Percentiles rank a stretch among this genome's conserved stretches.
Evolutionary conservation across 1,139 yeast genomes (phyloP).

Genomic region (Hyphopichia burtonii): DNA sequence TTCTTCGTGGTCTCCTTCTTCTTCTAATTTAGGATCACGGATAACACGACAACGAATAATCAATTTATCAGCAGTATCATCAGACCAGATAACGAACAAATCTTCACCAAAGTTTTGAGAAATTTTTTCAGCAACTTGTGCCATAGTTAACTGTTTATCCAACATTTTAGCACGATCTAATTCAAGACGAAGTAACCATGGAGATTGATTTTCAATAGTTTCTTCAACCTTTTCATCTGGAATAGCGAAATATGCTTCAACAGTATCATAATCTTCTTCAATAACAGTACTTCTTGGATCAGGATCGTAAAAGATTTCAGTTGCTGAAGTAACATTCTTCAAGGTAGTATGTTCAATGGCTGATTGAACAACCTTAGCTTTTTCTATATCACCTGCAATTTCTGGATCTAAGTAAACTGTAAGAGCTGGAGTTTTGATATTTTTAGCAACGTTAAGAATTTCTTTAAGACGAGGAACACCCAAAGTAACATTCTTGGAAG

Average conservation of each 20-base stretch:
- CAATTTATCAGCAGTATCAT: constrained; percentile 96
- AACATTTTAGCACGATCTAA: constrained; percentile 98
- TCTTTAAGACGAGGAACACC: constrained; percentile 99
- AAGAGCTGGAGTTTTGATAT: constrained; percentile 96
- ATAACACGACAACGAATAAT: constrained; percentile 98
- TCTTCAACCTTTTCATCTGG: constrained; percentile 98
- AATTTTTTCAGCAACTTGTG: constrained; percentile 96
- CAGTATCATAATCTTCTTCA: constrained; percentile 95
- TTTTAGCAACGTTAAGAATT: constrained; percentile 96
- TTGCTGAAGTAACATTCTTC: constrained; percentile 93
- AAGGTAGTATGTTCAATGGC: constrained; percentile 96
- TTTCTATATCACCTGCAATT: constrained; percentile 83
- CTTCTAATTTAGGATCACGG: constrained; percentile 94
- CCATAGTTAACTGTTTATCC: constrained; percentile 96
- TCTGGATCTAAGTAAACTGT: constrained; percentile 85
- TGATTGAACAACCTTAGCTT: constrained; percentile 92
- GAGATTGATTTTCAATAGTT: constrained; percentile 89
- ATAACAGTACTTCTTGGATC: constrained; percentile 96
- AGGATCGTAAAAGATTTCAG: constrained; percentile 96
- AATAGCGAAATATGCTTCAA: constrained; percentile 94
- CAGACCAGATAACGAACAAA: constrained; percentile 97
- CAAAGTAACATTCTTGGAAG: constrained; percentile 96
- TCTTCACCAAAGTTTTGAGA: constrained; percentile 93
- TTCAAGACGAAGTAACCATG: constrained; percentile 96
- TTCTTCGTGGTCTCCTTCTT: constrained; percentile 93